Percentiles rank a stretch among this genome's conserved stretches.
These are phyloP conservation scores for Acacia acuminata DNA, from an alignment of 306 rosid genomes.

Conservation along the genomic window DNA sequence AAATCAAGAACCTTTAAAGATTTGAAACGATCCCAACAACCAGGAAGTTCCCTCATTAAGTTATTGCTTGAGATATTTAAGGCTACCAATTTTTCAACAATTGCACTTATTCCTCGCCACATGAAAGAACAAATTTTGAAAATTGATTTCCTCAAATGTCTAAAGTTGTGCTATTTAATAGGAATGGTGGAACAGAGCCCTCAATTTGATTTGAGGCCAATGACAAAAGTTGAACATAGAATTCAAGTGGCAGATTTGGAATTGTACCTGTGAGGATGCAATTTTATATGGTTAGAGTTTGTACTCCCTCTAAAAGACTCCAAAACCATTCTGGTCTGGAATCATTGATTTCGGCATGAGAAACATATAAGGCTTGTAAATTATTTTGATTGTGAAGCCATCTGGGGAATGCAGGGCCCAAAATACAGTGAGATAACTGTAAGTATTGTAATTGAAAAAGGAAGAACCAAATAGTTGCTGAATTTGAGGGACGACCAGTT, in stretches of 20 bases:
- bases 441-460: neutral
- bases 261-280: neutral
- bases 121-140: neutral
- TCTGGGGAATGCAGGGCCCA: neutral
- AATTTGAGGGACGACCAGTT: too few relatives aligned
- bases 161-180: fast-evolving
- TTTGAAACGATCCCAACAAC: too few relatives aligned
- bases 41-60: too few relatives aligned
- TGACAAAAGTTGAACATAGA: fast-evolving
- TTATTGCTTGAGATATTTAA: too few relatives aligned
- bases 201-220: neutral
- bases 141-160: neutral
- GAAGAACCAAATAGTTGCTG: neutral
- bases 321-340: neutral
- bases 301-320: neutral
- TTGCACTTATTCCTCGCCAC: neutral
- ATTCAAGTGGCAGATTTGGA: neutral
- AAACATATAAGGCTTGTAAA: neutral
- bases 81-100: neutral
- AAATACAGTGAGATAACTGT: fast-evolving
- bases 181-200: neutral
- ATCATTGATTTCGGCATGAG: neutral
- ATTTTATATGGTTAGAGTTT: too few relatives aligned
- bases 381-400: neutral
- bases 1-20: neutral